These are phyloP conservation scores for Termitomyces sp. DNA, from an alignment of 768 basidiomycete genomes.

Conservation along the genomic window DNA sequence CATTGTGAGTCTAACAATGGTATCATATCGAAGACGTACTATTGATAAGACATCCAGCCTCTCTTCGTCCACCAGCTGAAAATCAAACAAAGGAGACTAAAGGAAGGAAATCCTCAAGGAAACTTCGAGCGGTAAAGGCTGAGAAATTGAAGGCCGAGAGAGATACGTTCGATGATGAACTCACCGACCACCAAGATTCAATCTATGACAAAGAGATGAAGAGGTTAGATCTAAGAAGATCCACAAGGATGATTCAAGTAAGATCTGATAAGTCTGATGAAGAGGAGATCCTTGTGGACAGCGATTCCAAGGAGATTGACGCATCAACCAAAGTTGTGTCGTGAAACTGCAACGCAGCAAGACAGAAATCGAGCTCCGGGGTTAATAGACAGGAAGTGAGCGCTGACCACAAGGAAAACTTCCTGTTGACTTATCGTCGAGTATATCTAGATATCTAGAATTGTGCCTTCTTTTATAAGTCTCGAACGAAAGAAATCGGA, in stretches of 20 bases:
- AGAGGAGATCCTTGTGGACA: not conserved
- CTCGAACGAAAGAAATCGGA: not conserved
- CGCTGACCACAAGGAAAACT: not conserved
- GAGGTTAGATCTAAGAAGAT: not conserved
- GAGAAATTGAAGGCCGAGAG: not conserved
- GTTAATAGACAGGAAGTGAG: not conserved
- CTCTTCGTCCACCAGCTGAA: conserved; percentile 36
- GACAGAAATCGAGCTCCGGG: not conserved
- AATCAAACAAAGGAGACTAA: conserved; percentile 39
- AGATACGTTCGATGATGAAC: not conserved
- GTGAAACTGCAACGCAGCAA: not conserved
- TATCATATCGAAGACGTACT: not conserved
- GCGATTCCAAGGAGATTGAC: not conserved
- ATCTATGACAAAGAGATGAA: not conserved
- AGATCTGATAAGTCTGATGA: not conserved
- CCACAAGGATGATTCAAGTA: not conserved
- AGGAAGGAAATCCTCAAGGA: conserved; percentile 38
- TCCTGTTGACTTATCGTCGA: no score
- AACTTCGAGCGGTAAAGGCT: conserved; percentile 15
- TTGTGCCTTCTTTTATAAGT: not conserved
- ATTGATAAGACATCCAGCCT: conserved; percentile 22
- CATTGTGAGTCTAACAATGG: conserved; percentile 34
- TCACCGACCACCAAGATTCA: not conserved
- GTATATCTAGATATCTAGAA: not conserved
- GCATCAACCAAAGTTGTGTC: not conserved